phyloP scores from a whole-genome alignment of 371 early-diverging fungal genomes.

The Mortierella sp. region DNA sequence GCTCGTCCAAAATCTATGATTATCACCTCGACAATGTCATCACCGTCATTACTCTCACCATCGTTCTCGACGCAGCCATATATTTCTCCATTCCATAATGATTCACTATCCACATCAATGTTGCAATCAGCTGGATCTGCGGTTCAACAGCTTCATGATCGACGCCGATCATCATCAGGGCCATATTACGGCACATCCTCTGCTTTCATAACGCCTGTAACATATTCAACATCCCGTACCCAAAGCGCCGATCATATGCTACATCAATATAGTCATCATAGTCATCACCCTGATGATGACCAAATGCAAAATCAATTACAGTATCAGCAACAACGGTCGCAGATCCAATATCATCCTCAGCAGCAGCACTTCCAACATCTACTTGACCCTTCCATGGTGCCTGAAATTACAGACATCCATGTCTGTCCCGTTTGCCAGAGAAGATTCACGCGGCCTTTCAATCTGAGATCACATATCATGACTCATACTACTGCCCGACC shows the following conservation, averaged over 20 bases:
- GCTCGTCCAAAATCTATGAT: conserved; percentile 34
- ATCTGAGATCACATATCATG: conserved; percentile 71
- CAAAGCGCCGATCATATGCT: background rate
- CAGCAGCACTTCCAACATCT: conserved; percentile 27
- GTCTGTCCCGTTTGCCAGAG: conserved; percentile 68
- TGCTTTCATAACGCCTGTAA: background rate
- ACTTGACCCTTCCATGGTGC: conserved; percentile 34
- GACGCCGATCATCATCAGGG: conserved; percentile 35
- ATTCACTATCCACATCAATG: conserved; percentile 14
- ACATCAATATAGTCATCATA: background rate
- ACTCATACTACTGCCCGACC: conserved; percentile 79
- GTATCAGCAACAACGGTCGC: conserved; percentile 14
- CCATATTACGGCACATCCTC: background rate
- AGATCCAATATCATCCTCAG: conserved; percentile 14
- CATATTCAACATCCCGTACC: conserved; percentile 2
- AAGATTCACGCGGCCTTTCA: conserved; percentile 72
- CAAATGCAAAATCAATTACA: conserved; percentile 3
- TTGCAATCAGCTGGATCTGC: conserved; percentile 7
- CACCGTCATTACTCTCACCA: background rate
- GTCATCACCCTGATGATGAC: background rate
- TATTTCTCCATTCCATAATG: conserved; percentile 17
- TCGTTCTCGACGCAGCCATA: conserved; percentile 10
- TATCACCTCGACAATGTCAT: conserved; percentile 9
- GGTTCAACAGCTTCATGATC: conserved; percentile 9
- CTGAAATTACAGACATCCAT: conserved; percentile 49